A percentile compares a stretch with the other conserved stretches of the same genome.
phyloP scores from a whole-genome alignment of 2,329 filamentous ascomycete genomes.

The Aspergillus pseudoviridinutans region DNA sequence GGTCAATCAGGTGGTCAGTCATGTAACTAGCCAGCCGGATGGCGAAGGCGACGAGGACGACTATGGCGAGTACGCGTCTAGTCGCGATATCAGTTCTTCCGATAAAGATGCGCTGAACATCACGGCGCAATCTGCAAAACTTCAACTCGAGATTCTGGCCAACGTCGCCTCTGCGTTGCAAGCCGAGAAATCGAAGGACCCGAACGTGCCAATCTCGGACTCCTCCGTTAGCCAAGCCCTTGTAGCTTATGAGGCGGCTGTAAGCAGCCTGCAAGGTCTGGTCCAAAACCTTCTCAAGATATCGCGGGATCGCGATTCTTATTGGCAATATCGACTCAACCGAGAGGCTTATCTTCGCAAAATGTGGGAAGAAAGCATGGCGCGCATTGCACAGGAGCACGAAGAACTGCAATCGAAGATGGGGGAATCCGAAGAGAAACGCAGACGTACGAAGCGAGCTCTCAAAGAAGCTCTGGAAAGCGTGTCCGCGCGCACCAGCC shows the following conservation, averaged over 20 bases:
- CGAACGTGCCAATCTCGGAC: slow-evolving; percentile 70
- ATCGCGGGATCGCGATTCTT: slow-evolving; percentile 86
- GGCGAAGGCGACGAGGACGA: slow-evolving; percentile 69
- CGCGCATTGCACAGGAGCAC: slow-evolving; percentile 89
- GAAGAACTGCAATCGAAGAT: slow-evolving; percentile 84
- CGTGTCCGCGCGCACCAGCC: slow-evolving; percentile 39
- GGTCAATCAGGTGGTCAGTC: slow-evolving; percentile 46
- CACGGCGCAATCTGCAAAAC: slow-evolving; percentile 87
- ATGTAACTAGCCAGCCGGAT: slow-evolving; percentile 51
- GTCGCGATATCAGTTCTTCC: slow-evolving; percentile 66
- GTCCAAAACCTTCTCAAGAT: slow-evolving; percentile 87
- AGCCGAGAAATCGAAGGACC: slow-evolving; percentile 65
- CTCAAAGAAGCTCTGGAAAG: slow-evolving; percentile 78
- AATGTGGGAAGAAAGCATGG: slow-evolving; percentile 99
- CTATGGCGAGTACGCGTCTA: slow-evolving; percentile 75
- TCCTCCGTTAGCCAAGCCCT: slow-evolving; percentile 72
- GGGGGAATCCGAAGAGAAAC: slow-evolving; percentile 84
- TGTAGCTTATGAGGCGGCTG: slow-evolving; percentile 80
- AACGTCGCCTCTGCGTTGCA: slow-evolving; percentile 81
- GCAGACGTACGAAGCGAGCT: slow-evolving; percentile 82
- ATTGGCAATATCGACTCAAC: slow-evolving; percentile 94
- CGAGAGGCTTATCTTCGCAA: slow-evolving; percentile 85
- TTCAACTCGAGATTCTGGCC: slow-evolving; percentile 86
- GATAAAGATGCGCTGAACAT: slow-evolving; percentile 96
- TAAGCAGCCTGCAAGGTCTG: slow-evolving; percentile 79